Evolutionary conservation across 768 basidiomycete species (phyloP), one percentile per base, ranked within the genome.

Genomic region (Tephrocybe sp.): DNA sequence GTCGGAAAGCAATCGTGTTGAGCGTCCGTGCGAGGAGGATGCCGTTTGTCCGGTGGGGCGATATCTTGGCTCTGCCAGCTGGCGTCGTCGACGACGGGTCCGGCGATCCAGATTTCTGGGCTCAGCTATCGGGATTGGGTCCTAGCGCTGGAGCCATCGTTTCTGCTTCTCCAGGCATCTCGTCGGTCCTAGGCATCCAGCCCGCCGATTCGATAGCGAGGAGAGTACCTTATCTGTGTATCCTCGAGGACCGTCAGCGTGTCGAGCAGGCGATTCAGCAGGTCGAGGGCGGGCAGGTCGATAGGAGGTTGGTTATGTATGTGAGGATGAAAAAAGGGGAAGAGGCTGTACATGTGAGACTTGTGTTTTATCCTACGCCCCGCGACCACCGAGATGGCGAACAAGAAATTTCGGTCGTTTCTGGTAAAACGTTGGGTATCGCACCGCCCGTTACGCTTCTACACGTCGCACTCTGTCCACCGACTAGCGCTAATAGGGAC

Each of bases 1-100:
- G 93, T 1, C 74, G 93, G 30, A 97, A 98, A 68, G 91, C 93
- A 1, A 92, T 99, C 61, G 82, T 99, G 29, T 75, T 99, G n/a
- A 82, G 80, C 48, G 94, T 88, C 0, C 76, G 95, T 8, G 80
- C 85, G 24, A 70, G 86, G 38, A 76, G 76, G 59, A 85, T 90
- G 75, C 80, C 83, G 7, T 62, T 57, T 1, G 64, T 92, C 19
- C 65, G 62, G 3, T 93, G 91, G 91, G 71, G 69, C 3, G 69
- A 73, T 30, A 66, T 93, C n/a, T n/a, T n/a, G n/a, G 23, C 64
- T 69, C 1, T 61, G 64, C 23, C 76, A 74, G 2, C 84, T 42
- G 6, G 4, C 84, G 18, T 84, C 82, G 12, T 40, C 77, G 21
- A 57, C 64, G 22, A 6, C 25, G n/a, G n/a, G n/a, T n/a, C n/a